Base-by-base conservation (phyloP, 306 rosid species). In the Lablab purpureus region DNA sequence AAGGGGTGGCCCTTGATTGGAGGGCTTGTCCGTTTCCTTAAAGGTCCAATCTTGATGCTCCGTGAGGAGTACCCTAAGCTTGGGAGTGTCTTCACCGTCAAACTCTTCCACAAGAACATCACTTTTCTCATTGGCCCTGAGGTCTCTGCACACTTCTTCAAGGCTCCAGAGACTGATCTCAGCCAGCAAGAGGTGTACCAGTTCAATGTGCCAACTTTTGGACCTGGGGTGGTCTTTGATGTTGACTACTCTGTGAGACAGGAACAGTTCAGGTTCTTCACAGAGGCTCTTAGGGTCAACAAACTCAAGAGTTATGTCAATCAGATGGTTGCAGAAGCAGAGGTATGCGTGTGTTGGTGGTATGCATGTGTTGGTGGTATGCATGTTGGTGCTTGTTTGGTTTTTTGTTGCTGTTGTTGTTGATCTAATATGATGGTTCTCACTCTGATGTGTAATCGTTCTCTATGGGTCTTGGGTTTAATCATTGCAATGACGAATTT, bases 111-210 rank as follows among this genome's bases (percentile, higher is more conserved):
- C 71, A 92, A 89, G 77, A 88, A 85, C 25, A 87, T 95, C 13
- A 95, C 99, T 1, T 95, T 95, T 81, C 76, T 95, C 82, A 88
- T 95, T 78, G 98, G 99, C 0, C 99, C 94, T 40, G 99, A 95
- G 87, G 97, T 95, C 11, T 92, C 99, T 0, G 90, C 98, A 1
- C 96, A 92, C 79, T 95, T 95, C 74, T 92, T 95, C 51, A 95
- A 95, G 78, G 99, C 99, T 4, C 41, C 94, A 0, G 99, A 92
- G 84, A 62, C 92, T 51, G 98, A 95, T 80, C 94, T 92, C 25
- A 95, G 98, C 81, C 99, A 95, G 82, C 99, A 95, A 74, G 98
- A 91, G 84, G 98, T 95, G 41, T 93, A 91, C 63, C 96, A 87
- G 86, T 95, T 95, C 89, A 95, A 95, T 83, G 98, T 95, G 37